Evolutionary conservation across 2,329 filamentous ascomycete species (phyloP).

Genomic region (Teratosphaeria viscida): DNA sequence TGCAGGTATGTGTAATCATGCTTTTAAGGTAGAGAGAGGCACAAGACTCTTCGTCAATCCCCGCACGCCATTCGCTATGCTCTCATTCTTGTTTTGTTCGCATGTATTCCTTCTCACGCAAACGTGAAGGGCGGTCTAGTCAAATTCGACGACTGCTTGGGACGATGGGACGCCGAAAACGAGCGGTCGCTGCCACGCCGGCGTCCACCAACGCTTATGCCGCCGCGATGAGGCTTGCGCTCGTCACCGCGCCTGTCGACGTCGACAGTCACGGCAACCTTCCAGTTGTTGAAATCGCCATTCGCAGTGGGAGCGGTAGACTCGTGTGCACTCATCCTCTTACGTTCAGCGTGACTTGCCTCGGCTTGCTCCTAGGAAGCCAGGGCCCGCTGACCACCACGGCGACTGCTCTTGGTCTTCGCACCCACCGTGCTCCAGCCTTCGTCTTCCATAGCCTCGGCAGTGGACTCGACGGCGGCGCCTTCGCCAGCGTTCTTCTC

Average conservation of each 20-base stretch:
- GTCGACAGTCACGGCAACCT: neutral
- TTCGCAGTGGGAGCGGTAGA: neutral
- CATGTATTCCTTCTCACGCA: neutral
- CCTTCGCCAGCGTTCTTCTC: constrained; percentile 34
- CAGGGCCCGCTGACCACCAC: constrained; percentile 35
- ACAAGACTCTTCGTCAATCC: neutral
- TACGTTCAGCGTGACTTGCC: neutral
- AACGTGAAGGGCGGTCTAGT: neutral
- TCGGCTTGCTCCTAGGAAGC: constrained; percentile 30
- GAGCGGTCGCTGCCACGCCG: neutral
- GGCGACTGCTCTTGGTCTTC: constrained; percentile 35
- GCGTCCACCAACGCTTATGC: neutral
- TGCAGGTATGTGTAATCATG: neutral
- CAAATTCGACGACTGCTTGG: neutral
- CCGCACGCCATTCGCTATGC: neutral
- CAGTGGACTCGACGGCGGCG: constrained; percentile 29
- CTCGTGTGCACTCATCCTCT: neutral
- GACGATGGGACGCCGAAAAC: neutral
- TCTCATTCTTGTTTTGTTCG: neutral
- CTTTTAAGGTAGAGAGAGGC: neutral
- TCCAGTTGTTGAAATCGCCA: neutral
- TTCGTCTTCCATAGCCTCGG: constrained; percentile 40
- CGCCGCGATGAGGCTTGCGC: neutral
- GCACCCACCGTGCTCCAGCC: constrained; percentile 44
- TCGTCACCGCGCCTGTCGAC: neutral